Percentiles rank a stretch among this genome's conserved stretches.
Conservation (phyloP, 1,139 yeast species). For the Blastobotrys malaysiensis region DNA sequence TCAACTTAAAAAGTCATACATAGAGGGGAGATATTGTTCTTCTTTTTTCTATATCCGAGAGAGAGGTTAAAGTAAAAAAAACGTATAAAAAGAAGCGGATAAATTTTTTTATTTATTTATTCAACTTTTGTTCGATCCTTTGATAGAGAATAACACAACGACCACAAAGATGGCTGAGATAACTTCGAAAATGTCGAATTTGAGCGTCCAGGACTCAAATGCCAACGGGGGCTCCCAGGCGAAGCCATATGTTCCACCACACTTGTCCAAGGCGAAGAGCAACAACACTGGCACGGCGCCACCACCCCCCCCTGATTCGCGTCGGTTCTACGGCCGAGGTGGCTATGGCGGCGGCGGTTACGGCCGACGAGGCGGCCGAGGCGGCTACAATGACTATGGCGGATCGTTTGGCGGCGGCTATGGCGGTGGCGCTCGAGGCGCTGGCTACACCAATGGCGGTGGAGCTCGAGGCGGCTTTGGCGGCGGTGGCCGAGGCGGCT, state of each 20-base stretch:
- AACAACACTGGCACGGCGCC: neutral
- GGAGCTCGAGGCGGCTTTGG: constrained; percentile 32
- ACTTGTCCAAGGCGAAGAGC: constrained; percentile 33
- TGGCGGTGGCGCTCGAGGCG: constrained; percentile 21
- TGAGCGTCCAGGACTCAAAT: constrained; percentile 34
- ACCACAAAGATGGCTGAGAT: constrained; percentile 42
- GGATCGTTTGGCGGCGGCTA: constrained; percentile 7
- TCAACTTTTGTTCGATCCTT: constrained; percentile 4
- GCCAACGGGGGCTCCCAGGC: constrained; percentile 8
- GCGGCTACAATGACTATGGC: constrained; percentile 8
- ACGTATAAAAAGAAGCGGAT: neutral
- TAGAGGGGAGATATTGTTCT: neutral
- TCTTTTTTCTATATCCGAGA: neutral
- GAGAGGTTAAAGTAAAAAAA: neutral
- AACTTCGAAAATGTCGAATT: constrained; percentile 41
- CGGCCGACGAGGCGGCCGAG: constrained; percentile 14
- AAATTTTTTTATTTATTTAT: constrained; percentile 4
- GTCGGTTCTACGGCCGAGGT: constrained; percentile 6
- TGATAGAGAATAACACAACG: constrained; percentile 1
- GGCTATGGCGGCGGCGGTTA: constrained; percentile 13
- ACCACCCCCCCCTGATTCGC: constrained; percentile 8
- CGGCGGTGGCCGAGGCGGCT: constrained; percentile 37
- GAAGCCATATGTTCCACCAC: constrained; percentile 60
- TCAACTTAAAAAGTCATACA: neutral
- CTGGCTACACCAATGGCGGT: constrained; percentile 30